Base-by-base conservation (phyloP, 1,284 basidiomycete genomes). In the Rhodotorula sp. region DNA sequence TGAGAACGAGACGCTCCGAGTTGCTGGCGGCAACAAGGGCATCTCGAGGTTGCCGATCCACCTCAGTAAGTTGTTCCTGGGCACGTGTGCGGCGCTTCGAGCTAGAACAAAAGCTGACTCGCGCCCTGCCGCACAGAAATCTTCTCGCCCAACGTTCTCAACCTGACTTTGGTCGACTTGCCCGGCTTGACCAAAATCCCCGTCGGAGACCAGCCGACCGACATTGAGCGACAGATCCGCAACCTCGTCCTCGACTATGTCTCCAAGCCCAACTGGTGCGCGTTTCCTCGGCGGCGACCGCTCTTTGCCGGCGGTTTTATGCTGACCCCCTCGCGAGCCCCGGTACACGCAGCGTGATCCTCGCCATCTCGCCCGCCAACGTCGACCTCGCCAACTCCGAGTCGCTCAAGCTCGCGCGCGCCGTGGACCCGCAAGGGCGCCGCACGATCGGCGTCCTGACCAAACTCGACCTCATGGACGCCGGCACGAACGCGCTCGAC, bases 321-420 rank as follows among this genome's bases (percentile, higher is more conserved):
- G 20, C 45, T 49, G 29, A 33, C 48, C 46, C n/a, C 5, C 42
- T 22, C 10, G 22, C 4, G 15, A 44, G 15, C 6, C 29, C 4
- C 10, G 15, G 22, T 42, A 63, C 62, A 26, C 61, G 29, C 75
- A 93, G 93, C 76, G 94, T 99, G 75, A 95, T 99, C 76, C 89
- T 99, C 62, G 90, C 95, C 37, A 93, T 99, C 26, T 98, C 95
- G 18, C 88, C 93, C 4, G 95, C 95, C 56, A 99, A 99, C 79
- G 95, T 98, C 69, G 95, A 99, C 82, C 87, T 99, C 66, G 95
- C 95, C 79, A 99, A 99, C 82, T 98, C 95, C 1, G 95, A 98
- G 81, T 90, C 95, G 5, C 87, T 99, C 76, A 97, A 98, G 81
- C 89, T 99, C 58, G 95, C 95, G 20, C 91, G 95, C 58, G 87